A percentile compares a stretch with the other conserved stretches of the same genome.
Conservation (phyloP, 2,329 filamentous ascomycete genomes). For the Neocatenulostroma microsporum region DNA sequence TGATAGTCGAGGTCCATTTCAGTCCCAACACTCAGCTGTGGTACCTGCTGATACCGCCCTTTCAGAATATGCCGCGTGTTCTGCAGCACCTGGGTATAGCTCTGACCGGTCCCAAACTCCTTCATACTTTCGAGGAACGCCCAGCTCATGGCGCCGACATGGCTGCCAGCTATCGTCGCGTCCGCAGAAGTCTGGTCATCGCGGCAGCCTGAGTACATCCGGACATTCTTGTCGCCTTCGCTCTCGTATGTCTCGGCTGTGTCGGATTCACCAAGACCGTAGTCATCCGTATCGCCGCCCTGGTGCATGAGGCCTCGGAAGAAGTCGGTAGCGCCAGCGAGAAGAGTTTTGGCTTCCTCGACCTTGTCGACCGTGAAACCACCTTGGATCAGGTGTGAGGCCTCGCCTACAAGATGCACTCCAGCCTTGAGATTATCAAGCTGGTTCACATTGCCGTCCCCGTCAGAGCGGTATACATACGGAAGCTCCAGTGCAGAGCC, state of each 20-base stretch:
- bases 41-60: conserved; percentile 37
- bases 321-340: conserved; percentile 48
- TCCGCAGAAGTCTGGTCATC: conserved; percentile 45
- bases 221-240: conserved; percentile 40
- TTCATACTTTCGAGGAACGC: conserved; percentile 41
- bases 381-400: conserved; percentile 43
- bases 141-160: conserved; percentile 43
- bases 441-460: conserved; percentile 49
- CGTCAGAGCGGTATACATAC: conserved; percentile 50
- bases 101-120: conserved; percentile 26
- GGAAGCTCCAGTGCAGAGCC: conserved; percentile 53
- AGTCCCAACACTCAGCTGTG: conserved; percentile 37
- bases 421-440: conserved; percentile 50
- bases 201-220: conserved; percentile 45
- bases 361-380: conserved; percentile 42
- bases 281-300: conserved; percentile 34
- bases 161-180: conserved; percentile 37
- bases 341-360: conserved; percentile 45
- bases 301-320: conserved; percentile 46
- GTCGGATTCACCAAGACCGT: conserved; percentile 39
- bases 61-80: conserved; percentile 33
- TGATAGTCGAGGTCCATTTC: conserved; percentile 35
- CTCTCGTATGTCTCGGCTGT: conserved; percentile 32
- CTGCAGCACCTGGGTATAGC: conserved; percentile 36
- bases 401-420: conserved; percentile 43